Percentiles rank a stretch among this genome's conserved stretches.
Conservation (phyloP, 345 rosid species). For the Gossypium turneri region DNA sequence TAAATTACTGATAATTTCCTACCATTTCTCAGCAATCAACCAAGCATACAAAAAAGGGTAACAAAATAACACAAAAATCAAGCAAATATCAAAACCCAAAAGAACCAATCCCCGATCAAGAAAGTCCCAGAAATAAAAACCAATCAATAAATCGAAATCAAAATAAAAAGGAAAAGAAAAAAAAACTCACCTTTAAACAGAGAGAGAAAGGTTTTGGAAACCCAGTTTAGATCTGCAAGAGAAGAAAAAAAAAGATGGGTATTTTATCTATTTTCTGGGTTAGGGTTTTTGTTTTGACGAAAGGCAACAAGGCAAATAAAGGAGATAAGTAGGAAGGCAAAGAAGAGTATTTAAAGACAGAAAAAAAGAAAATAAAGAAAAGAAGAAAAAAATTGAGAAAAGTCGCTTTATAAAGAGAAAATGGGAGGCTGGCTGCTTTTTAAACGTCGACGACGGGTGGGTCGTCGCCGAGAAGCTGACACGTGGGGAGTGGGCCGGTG, state of each 20-base stretch:
- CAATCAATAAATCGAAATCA: background rate
- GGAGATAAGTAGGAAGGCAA: constrained; percentile 19
- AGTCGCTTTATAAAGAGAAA: background rate
- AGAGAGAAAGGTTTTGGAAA: background rate
- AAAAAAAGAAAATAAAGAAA: background rate
- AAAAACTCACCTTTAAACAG: constrained; percentile 33
- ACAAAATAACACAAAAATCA: background rate
- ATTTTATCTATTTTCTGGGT: background rate
- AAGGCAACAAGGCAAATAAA: constrained; percentile 6
- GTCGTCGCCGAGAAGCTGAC: constrained; percentile 9
- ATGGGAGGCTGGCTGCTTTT: constrained; percentile 29
- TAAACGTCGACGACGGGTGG: constrained; percentile 34
- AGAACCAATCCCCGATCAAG: constrained; percentile 11
- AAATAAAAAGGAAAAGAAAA: constrained; percentile 13
- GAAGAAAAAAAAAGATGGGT: background rate
- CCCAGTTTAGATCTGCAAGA: constrained; percentile 30
- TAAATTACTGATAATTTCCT: constrained; percentile 10
- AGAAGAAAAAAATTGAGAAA: background rate
- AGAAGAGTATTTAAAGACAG: constrained; percentile 20
- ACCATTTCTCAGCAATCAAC: constrained; percentile 27
- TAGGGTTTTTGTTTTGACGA: constrained; percentile 14
- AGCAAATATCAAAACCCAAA: background rate
- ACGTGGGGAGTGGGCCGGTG: constrained; percentile 21
- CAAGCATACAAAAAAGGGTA: constrained; percentile 9
- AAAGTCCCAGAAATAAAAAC: background rate